phyloP scores from a whole-genome alignment of 1,284 basidiomycete genomes.

The Hemileia vastatrix region DNA sequence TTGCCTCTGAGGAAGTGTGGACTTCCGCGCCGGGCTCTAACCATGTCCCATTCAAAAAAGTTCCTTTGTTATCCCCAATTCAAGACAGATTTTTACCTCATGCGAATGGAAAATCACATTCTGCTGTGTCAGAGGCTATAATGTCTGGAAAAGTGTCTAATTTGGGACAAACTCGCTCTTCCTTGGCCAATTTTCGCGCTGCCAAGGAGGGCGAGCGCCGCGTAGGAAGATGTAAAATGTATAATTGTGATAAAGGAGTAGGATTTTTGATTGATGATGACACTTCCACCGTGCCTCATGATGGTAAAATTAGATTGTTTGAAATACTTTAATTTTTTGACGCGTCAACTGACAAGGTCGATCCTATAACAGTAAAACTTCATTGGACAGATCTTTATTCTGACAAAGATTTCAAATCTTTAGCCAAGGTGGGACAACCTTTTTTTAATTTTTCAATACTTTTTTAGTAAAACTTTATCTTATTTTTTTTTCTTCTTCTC shows the following conservation, averaged over 20 bases:
- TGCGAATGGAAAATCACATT: not conserved
- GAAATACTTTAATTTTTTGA: not conserved
- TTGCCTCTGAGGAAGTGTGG: constrained; percentile 14
- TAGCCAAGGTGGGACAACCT: constrained; percentile 12
- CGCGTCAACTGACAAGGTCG: not conserved
- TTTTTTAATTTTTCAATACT: not conserved
- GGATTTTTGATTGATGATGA: constrained; percentile 23
- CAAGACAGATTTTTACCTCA: not conserved
- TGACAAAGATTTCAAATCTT: constrained; percentile 22
- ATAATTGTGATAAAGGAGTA: constrained; percentile 22
- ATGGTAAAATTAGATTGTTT: constrained; percentile 16
- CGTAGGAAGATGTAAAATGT: constrained; percentile 23
- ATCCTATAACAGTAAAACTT: constrained; percentile 12
- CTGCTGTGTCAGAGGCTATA: not conserved
- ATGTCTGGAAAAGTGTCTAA: not conserved
- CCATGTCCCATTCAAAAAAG: too few relatives aligned
- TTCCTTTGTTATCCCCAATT: too few relatives aligned
- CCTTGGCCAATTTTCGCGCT: not conserved
- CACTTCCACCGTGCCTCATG: constrained; percentile 13
- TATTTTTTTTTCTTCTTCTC: not conserved
- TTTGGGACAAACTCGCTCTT: not conserved
- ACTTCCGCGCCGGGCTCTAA: not conserved
- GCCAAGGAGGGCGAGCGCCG: constrained; percentile 21
- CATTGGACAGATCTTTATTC: constrained; percentile 23
- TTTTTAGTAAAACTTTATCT: not conserved